A percentile compares a stretch with the other conserved stretches of the same genome.
These are phyloP conservation scores for Dryas octopetala DNA, from an alignment of 306 rosid species.

Conservation along the genomic window DNA sequence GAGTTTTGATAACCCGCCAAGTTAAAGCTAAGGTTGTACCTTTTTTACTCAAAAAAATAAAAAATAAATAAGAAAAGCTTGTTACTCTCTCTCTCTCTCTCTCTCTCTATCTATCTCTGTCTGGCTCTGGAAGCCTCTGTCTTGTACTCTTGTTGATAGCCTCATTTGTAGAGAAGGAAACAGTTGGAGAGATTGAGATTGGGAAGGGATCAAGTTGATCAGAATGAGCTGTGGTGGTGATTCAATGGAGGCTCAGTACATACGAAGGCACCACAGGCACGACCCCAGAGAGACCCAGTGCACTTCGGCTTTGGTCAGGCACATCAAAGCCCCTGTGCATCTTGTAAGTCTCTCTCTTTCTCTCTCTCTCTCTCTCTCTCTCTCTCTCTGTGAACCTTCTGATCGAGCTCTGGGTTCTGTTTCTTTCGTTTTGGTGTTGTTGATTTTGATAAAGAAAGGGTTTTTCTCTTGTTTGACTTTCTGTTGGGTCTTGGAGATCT, in stretches of 20 bases:
- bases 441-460: neutral
- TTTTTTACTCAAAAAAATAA: conserved; percentile 11
- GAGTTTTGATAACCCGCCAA: conserved; percentile 43
- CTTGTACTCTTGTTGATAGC: neutral
- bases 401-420: neutral
- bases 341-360: conserved; percentile 53
- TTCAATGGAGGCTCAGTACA: conserved; percentile 68
- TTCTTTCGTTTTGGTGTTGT: neutral
- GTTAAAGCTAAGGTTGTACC: conserved; percentile 33
- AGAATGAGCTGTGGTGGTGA: conserved; percentile 57
- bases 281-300: conserved; percentile 76
- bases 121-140: conserved; percentile 13
- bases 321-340: conserved; percentile 82
- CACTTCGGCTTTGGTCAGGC: conserved; percentile 82
- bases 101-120: neutral
- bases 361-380: neutral
- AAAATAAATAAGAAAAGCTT: neutral
- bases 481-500: conserved; percentile 39
- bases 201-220: neutral
- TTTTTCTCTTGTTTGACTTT: neutral
- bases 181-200: neutral
- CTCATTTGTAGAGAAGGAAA: neutral
- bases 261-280: conserved; percentile 83
- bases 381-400: neutral
- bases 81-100: neutral